These are phyloP conservation scores for Zalaria obscura DNA, from an alignment of 2,329 filamentous ascomycete genomes.

Conservation along the genomic window DNA sequence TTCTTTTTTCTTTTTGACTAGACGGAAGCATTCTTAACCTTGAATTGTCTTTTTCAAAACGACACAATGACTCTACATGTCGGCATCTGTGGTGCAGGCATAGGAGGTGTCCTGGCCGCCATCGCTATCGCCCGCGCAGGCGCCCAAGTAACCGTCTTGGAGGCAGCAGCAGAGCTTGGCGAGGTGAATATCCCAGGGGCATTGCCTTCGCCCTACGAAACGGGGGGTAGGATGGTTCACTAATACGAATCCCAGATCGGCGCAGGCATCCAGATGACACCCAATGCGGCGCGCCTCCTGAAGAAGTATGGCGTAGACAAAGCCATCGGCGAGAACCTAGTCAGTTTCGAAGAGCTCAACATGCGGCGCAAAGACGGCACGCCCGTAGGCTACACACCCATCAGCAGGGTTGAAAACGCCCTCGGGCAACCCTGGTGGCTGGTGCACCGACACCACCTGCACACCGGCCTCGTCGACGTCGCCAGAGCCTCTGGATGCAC, in stretches of 20 bases:
- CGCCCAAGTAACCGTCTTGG: conserved; percentile 17
- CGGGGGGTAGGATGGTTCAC: too few relatives aligned
- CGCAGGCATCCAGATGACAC: conserved; percentile 39
- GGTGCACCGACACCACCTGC: conserved; percentile 48
- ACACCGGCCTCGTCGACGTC: conserved; percentile 36
- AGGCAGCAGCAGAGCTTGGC: conserved; percentile 8
- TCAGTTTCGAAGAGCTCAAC: not conserved
- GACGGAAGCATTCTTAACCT: too few relatives aligned
- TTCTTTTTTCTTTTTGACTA: too few relatives aligned
- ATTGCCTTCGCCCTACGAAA: too few relatives aligned
- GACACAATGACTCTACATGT: not conserved
- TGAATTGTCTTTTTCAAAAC: too few relatives aligned
- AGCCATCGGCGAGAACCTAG: conserved; percentile 21
- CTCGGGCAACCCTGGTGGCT: conserved; percentile 34
- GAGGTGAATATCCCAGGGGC: conserved; percentile 11
- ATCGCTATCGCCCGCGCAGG: conserved; percentile 18
- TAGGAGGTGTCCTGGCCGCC: conserved; percentile 18
- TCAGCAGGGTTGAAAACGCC: conserved; percentile 25
- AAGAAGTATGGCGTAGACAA: conserved; percentile 32
- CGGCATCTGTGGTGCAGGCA: conserved; percentile 17
- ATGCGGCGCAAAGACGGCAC: not conserved
- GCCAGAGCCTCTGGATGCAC: conserved; percentile 39
- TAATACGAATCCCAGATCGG: conserved; percentile 27
- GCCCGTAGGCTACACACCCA: conserved; percentile 16
- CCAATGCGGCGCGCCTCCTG: conserved; percentile 19